These are phyloP conservation scores for Acanthamoeba sp. DNA, from an alignment of 208 protist species.

Conservation along the genomic window DNA sequence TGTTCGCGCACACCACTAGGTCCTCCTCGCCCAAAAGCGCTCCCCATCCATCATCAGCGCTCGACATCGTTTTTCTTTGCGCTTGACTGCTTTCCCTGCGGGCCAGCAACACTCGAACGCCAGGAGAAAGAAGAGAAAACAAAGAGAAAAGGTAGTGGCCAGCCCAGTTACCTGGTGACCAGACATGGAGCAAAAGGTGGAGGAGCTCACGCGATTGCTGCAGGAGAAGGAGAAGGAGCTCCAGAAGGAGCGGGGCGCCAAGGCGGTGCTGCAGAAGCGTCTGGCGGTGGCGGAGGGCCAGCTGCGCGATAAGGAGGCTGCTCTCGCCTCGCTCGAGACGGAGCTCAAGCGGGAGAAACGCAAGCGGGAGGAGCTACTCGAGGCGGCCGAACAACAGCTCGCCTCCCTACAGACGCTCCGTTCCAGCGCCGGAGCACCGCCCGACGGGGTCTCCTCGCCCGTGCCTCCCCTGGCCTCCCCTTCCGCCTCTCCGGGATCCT, in stretches of 20 bases:
- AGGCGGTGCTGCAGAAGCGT: conserved; percentile 33
- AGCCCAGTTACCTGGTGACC: too few relatives aligned
- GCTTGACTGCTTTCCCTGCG: not conserved
- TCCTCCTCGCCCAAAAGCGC: too few relatives aligned
- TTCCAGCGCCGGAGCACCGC: not conserved
- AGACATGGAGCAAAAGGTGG: not conserved
- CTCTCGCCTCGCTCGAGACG: not conserved
- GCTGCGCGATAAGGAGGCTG: not conserved
- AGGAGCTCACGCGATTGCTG: not conserved
- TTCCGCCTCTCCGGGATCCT: not conserved
- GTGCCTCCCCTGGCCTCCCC: too few relatives aligned
- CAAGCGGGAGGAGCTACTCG: not conserved
- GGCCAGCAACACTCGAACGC: too few relatives aligned
- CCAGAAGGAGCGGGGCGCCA: conserved; percentile 14
- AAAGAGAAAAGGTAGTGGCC: too few relatives aligned
- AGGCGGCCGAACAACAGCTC: conserved; percentile 12
- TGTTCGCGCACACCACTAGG: not conserved
- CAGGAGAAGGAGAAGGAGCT: conserved; percentile 31
- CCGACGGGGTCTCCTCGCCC: not conserved
- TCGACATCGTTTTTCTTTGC: too few relatives aligned
- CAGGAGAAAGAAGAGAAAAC: too few relatives aligned
- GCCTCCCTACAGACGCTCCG: not conserved
- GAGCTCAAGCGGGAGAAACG: conserved; percentile 36
- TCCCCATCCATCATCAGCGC: too few relatives aligned
- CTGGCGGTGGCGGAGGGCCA: not conserved